Evolutionary conservation across 768 basidiomycete genomes (phyloP).

Genomic region (Pleurotus citrinopileatus): DNA sequence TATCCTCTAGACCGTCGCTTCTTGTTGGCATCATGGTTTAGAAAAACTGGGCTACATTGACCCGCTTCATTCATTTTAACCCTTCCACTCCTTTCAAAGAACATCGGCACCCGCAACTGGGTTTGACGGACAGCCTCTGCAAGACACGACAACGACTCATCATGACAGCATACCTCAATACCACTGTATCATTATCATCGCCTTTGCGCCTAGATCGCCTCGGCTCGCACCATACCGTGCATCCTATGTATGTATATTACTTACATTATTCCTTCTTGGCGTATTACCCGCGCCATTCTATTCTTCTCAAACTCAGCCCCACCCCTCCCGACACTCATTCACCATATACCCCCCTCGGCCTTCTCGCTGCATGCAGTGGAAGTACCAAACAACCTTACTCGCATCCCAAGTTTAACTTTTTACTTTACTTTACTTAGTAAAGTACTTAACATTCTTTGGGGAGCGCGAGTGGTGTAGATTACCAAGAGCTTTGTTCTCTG

Average conservation of each 20-base stretch:
- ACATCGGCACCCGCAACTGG: not conserved
- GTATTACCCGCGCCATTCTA: not conserved
- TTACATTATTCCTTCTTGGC: not conserved
- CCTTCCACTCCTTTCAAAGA: not conserved
- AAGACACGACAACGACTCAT: not conserved
- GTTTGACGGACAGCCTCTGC: not conserved
- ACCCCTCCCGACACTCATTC: not conserved
- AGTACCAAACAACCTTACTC: not conserved
- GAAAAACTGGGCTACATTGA: not conserved
- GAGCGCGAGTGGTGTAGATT: not conserved
- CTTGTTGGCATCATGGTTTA: not conserved
- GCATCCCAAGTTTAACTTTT: not conserved
- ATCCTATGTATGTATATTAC: not conserved
- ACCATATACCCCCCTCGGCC: not conserved
- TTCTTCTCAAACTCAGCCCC: not conserved
- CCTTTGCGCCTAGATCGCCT: not conserved
- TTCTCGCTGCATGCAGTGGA: not conserved
- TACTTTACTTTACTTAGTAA: no score
- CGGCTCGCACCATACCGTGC: not conserved
- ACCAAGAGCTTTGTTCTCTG: not conserved
- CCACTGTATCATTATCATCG: not conserved
- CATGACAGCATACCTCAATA: not conserved
- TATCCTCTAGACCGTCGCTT: not conserved
- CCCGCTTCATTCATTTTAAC: not conserved
- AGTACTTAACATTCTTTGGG: not conserved